A percentile compares a stretch with the other conserved stretches of the same genome.
These are phyloP conservation scores for Arabis hirsuta DNA, from an alignment of 345 rosid genomes.

Conservation along the genomic window DNA sequence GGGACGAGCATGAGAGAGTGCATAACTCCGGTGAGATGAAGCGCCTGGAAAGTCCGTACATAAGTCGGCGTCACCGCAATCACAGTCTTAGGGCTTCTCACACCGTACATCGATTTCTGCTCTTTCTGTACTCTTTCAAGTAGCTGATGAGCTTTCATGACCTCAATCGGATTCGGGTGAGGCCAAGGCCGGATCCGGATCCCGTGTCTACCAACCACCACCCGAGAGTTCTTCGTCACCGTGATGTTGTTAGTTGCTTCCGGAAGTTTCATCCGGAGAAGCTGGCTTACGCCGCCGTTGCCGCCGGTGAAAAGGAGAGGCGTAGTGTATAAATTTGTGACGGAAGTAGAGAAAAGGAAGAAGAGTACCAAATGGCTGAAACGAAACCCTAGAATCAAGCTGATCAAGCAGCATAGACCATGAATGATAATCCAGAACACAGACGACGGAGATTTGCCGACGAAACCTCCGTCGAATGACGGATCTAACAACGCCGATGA, in stretches of 20 bases:
- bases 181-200: constrained; percentile 99
- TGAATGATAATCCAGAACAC: constrained; percentile 82
- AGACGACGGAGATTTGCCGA: constrained; percentile 64
- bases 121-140: constrained; percentile 89
- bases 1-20: constrained; percentile 94
- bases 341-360: constrained; percentile 79
- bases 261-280: constrained; percentile 34
- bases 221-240: constrained; percentile 52
- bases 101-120: constrained; percentile 80
- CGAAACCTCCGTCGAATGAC: constrained; percentile 52
- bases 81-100: constrained; percentile 67
- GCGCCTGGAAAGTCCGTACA: constrained; percentile 94
- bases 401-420: constrained; percentile 83
- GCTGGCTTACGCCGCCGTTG: constrained; percentile 30
- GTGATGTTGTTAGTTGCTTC: constrained; percentile 30
- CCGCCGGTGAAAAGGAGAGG: constrained; percentile 52
- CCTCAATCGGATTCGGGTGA: constrained; percentile 91
- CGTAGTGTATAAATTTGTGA: constrained; percentile 57
- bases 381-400: constrained; percentile 89
- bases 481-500: constrained; percentile 62
- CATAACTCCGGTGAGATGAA: constrained; percentile 92
- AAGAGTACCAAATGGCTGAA: constrained; percentile 91
- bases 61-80: constrained; percentile 93
- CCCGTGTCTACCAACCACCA: constrained; percentile 97
- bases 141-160: constrained; percentile 84